Evolutionary conservation across 129 eudicot species (phyloP), one percentile per base, ranked within the genome.

Genomic region (Flaveria robusta): DNA sequence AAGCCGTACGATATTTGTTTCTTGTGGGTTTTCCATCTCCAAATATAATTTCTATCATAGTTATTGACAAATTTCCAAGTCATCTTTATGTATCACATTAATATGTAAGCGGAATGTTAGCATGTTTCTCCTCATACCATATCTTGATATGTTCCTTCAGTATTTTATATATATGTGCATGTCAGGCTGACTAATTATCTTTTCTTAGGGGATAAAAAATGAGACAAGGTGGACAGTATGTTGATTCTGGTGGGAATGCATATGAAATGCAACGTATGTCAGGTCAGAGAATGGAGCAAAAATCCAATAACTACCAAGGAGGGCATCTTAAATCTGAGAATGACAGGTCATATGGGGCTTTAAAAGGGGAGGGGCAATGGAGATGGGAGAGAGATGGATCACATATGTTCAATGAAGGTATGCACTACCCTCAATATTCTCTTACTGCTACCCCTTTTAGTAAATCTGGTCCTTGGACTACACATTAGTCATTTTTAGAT

Each of bases 321-420:
- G 68, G 85, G 39, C 74, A 82, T 34, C 18, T 63, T 27, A 77
- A 39, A 41, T 66, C 83, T 15, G 88, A 84, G 66, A 82, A 84
- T 54, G 88, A 81, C 49, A 84, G 64, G 69, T 74, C 84, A 7
- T 84, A 84, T 73, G 84, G 84, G 62, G 58, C 81, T 66, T 37
- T 81, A 62, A 87, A 82, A 75, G 86, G 77, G 3, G 91, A 84
- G 66, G 87, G 67, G 15, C 88, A 87, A 68, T 84, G 91, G 91
- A 78, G 84, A 71, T 82, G 88, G 88, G 91, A 87, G 56, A 82
- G 87, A 72, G 91, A 87, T 82, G 88, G 83, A 29, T 81, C 91
- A 34, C 87, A 79, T 59, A 78, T 79, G 72, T 77, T 72, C 55
- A 84, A 74, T 64, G 85, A 87, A 84, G 91, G 91, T 56, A 75